A percentile compares a stretch with the other conserved stretches of the same genome.
Evolutionary conservation across 176 grass and related monocot species (phyloP).

Genomic region (Triticum urartu): DNA sequence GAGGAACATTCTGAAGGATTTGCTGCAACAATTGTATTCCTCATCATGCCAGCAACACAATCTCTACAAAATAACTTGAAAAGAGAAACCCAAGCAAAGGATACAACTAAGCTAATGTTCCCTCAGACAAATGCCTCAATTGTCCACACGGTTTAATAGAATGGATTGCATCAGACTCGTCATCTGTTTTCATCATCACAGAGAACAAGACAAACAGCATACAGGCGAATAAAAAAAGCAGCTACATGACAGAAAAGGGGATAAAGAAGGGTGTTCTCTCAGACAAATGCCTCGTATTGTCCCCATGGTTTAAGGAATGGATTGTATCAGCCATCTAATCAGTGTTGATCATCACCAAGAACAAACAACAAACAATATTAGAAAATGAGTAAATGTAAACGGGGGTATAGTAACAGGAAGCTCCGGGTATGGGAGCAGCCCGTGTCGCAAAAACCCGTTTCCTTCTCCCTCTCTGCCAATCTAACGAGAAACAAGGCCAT

Average conservation of each 20-base stretch:
- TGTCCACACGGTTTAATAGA: background rate
- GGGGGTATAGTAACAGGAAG: slow-evolving; percentile 52
- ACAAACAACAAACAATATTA: background rate
- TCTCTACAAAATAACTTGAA: too few species aligned
- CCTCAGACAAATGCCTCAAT: background rate
- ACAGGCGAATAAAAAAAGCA: too few species aligned
- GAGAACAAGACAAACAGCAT: too few species aligned
- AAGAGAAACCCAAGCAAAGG: background rate
- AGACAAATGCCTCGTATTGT: background rate
- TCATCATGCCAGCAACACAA: too few species aligned
- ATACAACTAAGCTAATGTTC: background rate
- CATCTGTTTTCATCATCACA: background rate
- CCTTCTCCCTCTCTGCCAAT: slow-evolving; percentile 34
- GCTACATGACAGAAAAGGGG: too few species aligned
- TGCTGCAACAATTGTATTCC: too few species aligned
- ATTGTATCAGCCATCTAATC: background rate
- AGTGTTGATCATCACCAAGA: background rate
- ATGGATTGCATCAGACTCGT: background rate
- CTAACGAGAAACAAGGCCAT: slow-evolving; percentile 45
- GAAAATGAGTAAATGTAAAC: background rate
- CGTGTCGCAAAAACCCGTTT: slow-evolving; percentile 51
- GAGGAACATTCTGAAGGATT: too few species aligned
- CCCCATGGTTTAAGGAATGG: background rate
- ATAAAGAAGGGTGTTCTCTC: background rate
- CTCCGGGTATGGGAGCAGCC: slow-evolving; percentile 29